phyloP scores from a whole-genome alignment of 352 stramenopile genomes.

The Phytophthora sp. region DNA sequence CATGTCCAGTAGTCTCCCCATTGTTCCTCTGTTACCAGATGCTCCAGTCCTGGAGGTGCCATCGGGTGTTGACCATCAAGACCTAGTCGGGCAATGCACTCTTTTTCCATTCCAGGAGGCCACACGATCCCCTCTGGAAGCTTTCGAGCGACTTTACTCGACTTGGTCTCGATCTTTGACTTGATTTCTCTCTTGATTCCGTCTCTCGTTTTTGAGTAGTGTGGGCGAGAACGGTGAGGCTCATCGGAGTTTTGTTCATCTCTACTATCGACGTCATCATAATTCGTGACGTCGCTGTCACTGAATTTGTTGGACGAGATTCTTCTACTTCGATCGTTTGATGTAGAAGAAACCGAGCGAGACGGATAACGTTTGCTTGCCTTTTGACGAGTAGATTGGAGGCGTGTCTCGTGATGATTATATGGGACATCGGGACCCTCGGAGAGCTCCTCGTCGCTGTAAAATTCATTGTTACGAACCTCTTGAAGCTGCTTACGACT shows the following conservation, averaged over 20 bases:
- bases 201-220: not conserved
- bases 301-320: not conserved
- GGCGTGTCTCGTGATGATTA: conserved; percentile 1
- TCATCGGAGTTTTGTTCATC: conserved; percentile 1
- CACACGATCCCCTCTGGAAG: conserved; percentile 42
- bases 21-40: conserved; percentile 60
- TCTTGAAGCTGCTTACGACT: conserved; percentile 17
- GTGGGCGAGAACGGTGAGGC: not conserved
- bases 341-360: not conserved
- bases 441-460: conserved; percentile 23
- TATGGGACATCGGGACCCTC: conserved; percentile 18
- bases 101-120: conserved; percentile 58
- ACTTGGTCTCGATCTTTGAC: not conserved
- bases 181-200: not conserved
- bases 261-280: not conserved
- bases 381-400: not conserved
- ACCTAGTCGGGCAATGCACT: conserved; percentile 34
- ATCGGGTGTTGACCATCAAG: conserved; percentile 42
- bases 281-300: not conserved
- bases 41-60: conserved; percentile 53
- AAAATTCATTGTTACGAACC: not conserved
- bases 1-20: conserved; percentile 68
- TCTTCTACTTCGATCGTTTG: too few species aligned
- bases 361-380: conserved; percentile 1
- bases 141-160: not conserved